Evolutionary conservation across 2,329 filamentous ascomycete species (phyloP), one percentile per base, ranked within the genome.

Genomic region (Ophiostoma ips): DNA sequence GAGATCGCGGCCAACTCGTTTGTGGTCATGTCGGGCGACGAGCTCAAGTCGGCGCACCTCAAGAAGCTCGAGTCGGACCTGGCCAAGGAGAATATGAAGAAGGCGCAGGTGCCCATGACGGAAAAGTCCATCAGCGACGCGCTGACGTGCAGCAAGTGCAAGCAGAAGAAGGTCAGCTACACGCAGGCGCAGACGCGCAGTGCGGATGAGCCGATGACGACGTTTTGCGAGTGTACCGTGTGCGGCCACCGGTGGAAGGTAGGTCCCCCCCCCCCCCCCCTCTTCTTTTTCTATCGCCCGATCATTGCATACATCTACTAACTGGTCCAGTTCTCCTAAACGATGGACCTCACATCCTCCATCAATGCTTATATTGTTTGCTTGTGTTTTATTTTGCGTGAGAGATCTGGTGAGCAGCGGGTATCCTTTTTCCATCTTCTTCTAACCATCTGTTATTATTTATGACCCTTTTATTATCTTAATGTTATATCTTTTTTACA

Each of bases 31-130:
- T 77, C 80, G 9, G 81, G 86, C 59, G 85, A 95, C 50, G 90
- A 96, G 65, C 78, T 98, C 63, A 94, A 94, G 71, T 92, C 85
- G 45, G 83, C 81, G 46, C 81, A 92, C 65, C 84, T 86, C 66
- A 79, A 81, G 54, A 79, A 79, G 59, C 77, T 83, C 61, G 88
- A 95, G 58, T 71, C 77, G 58, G 79, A 80, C 64, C 75, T 95
- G 47, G 76, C 88, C 63, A 80, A 85, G 67, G 87, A 95, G 68
- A 98, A 98, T 67, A 89, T 96, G 85, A 88, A 88, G 71, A 87
- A 90, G 67, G 87, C 92, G 1, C 94, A 96, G 81, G 89, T 94
- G 11, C 86, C 90, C 51, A 84, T 89, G 73, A 84, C 81, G 16
- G 84, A 95, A 68, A 92, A 88, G 75, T 89, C 84, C 63, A 87